Base-by-base conservation (phyloP, 306 rosid species). In the Oxytropis ochrocephala region DNA sequence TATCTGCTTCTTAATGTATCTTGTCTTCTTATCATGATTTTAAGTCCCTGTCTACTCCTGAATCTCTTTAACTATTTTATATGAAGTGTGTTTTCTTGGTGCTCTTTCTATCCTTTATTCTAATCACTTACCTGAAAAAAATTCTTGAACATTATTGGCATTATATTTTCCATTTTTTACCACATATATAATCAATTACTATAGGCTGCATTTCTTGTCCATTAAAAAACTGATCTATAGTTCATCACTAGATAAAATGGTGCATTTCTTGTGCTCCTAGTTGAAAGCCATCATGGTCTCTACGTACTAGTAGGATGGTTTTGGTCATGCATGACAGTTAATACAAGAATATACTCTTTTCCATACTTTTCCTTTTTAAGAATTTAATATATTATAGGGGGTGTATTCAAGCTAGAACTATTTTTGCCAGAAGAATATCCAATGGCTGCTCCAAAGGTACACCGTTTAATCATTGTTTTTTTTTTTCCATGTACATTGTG, bases 371-470 rank as follows among this genome's bases (percentile, higher is more conserved):
- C 19, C 65, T 33, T 55, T 53, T 56, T 19, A 55, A 43, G 14
- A 57, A 53, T 60, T 55, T 46, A 33, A 46, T 46, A 18, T 51
- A 16, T 50, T 51, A 51, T 14, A 93, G 98, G 98, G 13, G 98
- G 98, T 10, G 98, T 93, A 68, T 93, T 93, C 88, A 93, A 93
- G 80, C 83, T 93, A 84, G 98, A 93, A 81, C 82, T 93, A 38
- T 93, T 93, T 86, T 84, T 93, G 75, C 98, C 98, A 9, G 98
- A 90, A 78, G 98, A 93, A 82, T 93, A 93, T 86, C 98, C 98
- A 69, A 93, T 93, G 98, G 97, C 97, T 75, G 98, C 98, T 68
- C 98, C 98, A 4, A 93, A 93, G 97, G 98, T 93, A 79, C 77
- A 43, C 46, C 42, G 18, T 51, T 75, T 21, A 70, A 18, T 56